Percentiles rank a stretch among this genome's conserved stretches.
Conservation (phyloP, 345 rosid species). For the Ailanthus altissimus region DNA sequence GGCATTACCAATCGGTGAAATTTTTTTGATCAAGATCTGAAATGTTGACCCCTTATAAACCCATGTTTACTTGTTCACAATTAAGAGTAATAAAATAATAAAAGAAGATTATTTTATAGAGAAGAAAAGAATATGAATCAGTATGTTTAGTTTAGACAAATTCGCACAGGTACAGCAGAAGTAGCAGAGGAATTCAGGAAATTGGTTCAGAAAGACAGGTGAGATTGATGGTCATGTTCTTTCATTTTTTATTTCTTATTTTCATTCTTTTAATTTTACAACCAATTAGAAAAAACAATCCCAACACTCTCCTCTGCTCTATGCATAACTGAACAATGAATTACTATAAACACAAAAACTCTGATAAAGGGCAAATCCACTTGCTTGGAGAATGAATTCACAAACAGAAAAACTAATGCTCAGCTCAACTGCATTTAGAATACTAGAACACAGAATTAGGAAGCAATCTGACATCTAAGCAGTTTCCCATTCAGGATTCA, state of each 20-base stretch:
- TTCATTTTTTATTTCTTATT: background rate
- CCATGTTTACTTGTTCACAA: background rate
- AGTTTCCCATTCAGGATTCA: background rate
- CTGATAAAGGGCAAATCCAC: background rate
- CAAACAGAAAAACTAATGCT: background rate
- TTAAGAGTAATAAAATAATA: background rate
- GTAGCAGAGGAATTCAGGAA: background rate
- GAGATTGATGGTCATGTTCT: background rate
- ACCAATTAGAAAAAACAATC: background rate
- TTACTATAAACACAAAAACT: background rate
- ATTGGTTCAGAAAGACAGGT: background rate
- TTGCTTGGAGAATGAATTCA: conserved; percentile 2
- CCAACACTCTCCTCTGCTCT: background rate
- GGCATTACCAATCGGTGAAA: background rate
- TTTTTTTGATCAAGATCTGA: background rate
- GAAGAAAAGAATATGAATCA: background rate
- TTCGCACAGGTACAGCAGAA: background rate
- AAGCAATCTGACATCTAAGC: background rate
- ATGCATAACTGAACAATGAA: background rate
- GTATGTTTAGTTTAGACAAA: background rate
- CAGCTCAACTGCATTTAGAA: background rate
- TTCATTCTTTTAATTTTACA: background rate
- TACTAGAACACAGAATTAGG: background rate
- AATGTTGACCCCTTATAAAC: background rate
- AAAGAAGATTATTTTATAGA: background rate